phyloP scores from a whole-genome alignment of 768 basidiomycete species.

The Boletus edulis region DNA sequence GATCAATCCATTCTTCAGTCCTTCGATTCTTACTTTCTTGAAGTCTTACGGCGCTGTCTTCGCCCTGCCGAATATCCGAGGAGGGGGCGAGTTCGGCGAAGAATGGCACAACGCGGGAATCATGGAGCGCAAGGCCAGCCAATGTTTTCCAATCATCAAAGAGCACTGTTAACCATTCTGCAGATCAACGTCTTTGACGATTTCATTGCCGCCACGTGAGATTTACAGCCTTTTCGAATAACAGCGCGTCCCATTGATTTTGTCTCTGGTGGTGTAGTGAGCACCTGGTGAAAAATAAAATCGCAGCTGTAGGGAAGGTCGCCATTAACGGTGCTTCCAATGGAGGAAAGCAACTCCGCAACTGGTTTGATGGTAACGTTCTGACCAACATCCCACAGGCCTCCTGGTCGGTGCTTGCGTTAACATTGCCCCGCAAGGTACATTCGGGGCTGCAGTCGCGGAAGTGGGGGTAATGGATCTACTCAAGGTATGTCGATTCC shows the following conservation, averaged over 20 bases:
- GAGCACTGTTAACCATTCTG: constrained; percentile 1
- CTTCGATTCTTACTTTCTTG: constrained; percentile 69
- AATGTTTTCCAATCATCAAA: background rate
- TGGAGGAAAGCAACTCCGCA: constrained; percentile 49
- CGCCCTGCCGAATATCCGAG: constrained; percentile 59
- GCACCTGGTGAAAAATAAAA: constrained; percentile 70
- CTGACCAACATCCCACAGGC: constrained; percentile 38
- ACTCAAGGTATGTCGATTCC: constrained; percentile 52
- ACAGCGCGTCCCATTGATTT: background rate
- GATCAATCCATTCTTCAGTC: constrained; percentile 69
- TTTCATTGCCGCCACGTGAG: constrained; percentile 79
- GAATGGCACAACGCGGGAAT: constrained; percentile 79
- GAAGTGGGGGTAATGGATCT: constrained; percentile 83
- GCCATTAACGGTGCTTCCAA: constrained; percentile 80
- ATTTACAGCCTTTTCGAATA: background rate
- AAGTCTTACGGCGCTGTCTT: constrained; percentile 67
- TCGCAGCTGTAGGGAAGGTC: constrained; percentile 65
- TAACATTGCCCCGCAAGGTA: constrained; percentile 72
- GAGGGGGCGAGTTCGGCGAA: constrained; percentile 79
- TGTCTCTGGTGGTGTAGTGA: constrained; percentile 40
- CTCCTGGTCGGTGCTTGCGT: constrained; percentile 83
- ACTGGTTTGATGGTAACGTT: background rate
- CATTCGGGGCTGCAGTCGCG: constrained; percentile 74
- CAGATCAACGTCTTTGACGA: constrained; percentile 78
- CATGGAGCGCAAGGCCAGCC: constrained; percentile 61